Conservation (phyloP, 106 monocot genomes). For the Amphibolis antarctica region DNA sequence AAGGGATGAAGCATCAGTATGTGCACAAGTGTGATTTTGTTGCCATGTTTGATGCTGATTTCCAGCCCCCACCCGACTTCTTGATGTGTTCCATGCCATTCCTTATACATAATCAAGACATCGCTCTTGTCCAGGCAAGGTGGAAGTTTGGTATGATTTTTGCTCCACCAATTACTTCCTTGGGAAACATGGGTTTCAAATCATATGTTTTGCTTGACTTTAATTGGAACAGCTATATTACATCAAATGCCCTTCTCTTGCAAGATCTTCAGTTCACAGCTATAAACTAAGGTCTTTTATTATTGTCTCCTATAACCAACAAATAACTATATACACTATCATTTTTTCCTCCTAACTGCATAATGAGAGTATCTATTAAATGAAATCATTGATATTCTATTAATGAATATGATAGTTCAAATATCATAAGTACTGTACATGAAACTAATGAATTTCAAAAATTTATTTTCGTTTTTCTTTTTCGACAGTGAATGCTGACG, state of each 20-base stretch:
- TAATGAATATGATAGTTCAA: background rate
- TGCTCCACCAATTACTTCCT: too few relatives aligned
- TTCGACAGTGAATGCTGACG: conserved; percentile 63
- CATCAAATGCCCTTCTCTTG: too few relatives aligned
- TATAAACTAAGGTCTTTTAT: too few relatives aligned
- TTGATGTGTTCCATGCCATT: conserved; percentile 46
- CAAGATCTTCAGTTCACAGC: too few relatives aligned
- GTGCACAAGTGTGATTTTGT: conserved; percentile 45
- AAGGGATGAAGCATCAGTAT: conserved; percentile 53
- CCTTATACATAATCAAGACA: conserved; percentile 44
- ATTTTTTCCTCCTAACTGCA: too few relatives aligned
- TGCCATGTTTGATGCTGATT: conserved; percentile 77
- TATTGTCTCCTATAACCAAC: too few relatives aligned
- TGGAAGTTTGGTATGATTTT: conserved; percentile 94
- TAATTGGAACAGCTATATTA: too few relatives aligned
- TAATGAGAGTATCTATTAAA: background rate
- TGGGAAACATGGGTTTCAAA: too few relatives aligned
- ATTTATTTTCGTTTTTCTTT: conserved; percentile 19
- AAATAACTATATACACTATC: too few relatives aligned
- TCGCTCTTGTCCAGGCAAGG: conserved; percentile 71
- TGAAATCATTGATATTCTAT: too few relatives aligned
- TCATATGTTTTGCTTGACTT: too few relatives aligned
- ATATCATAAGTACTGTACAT: background rate
- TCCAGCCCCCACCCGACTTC: conserved; percentile 54
- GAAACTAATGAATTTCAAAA: background rate